Base-by-base conservation (phyloP, 805 yeast species). In the Teunomyces kruisii region DNA sequence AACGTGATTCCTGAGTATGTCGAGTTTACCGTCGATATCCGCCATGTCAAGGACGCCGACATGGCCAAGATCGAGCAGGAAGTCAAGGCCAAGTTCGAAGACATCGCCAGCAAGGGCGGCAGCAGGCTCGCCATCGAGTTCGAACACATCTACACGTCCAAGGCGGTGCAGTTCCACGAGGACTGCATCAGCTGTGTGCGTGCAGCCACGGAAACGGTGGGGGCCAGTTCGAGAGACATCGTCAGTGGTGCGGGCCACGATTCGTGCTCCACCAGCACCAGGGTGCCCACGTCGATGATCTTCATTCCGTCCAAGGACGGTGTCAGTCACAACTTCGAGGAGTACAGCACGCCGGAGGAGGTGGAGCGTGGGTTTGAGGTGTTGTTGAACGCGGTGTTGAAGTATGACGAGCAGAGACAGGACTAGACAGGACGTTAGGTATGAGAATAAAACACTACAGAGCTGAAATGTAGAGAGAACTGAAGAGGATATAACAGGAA, bases 221-320 rank as follows among this genome's bases (percentile, higher is more conserved):
- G 82, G 1, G 73, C 67, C 1, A 58, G 70, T 31, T 65, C 69
- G 9, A 64, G 71, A 32, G 72, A 67, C 31, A 80, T 83, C 42
- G 73, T 75, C 38, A 78, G 85, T 51, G 89, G 91, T 24, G 88
- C 90, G 4, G 88, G 87, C 9, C 91, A 84, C 52, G 91, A 84
- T 56, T 80, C 87, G 6, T 81, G 88, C 53, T 72, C 77, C 16
- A 80, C 85, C 1, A 71, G 79, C 7, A 54, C 65, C 5, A 68
- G 72, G 38, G 75, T 79, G 32, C 90, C 91, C 32, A 83, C 90
- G 0, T 78, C 88, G 1, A 84, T 84, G 89, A 78, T 84, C 28
- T 84, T 84, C 58, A 80, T 83, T 54, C 90, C 91, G 6, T 76
- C 84, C 26, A 76, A 67, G 51, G 83, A 80, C 54, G 89, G 89